Percentiles rank a stretch among this genome's conserved stretches.
Conservation (phyloP, 2,329 filamentous ascomycete genomes). For the Scolecobasidium constrictum region DNA sequence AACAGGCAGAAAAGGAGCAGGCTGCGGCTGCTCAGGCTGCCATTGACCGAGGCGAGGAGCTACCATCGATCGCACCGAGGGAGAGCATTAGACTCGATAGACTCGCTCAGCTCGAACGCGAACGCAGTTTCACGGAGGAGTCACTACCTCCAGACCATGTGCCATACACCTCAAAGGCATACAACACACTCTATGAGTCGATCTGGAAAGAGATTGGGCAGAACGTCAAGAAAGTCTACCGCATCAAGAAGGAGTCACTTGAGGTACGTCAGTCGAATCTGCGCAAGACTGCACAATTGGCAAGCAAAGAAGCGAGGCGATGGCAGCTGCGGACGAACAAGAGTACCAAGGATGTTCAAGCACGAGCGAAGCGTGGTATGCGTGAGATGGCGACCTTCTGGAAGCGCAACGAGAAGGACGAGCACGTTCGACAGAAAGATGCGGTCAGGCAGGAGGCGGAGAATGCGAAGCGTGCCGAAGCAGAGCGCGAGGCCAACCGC, state of each 20-base stretch:
- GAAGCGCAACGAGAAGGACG: constrained; percentile 97
- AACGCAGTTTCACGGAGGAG: constrained; percentile 25
- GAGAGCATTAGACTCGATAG: constrained; percentile 42
- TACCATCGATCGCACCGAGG: constrained; percentile 49
- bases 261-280: constrained; percentile 87
- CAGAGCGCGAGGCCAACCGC: constrained; percentile 90
- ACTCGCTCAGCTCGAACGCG: constrained; percentile 39
- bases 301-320: constrained; percentile 90
- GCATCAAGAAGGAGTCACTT: constrained; percentile 76
- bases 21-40: constrained; percentile 83
- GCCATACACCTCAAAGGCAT: constrained; percentile 78
- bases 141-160: constrained; percentile 15
- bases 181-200: constrained; percentile 94
- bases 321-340: constrained; percentile 99
- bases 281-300: constrained; percentile 92
- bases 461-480: constrained; percentile 91
- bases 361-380: constrained; percentile 95
- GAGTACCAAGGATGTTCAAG: constrained; percentile 94
- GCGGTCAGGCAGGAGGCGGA: constrained; percentile 95
- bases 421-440: constrained; percentile 85
- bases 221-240: constrained; percentile 84
- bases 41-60: constrained; percentile 65
- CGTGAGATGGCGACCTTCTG: constrained; percentile 99
- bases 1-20: constrained; percentile 58
- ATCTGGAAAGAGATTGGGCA: constrained; percentile 95